Evolutionary conservation across 2,329 filamentous ascomycete species (phyloP).

Genomic region (Aspergillus proliferans): DNA sequence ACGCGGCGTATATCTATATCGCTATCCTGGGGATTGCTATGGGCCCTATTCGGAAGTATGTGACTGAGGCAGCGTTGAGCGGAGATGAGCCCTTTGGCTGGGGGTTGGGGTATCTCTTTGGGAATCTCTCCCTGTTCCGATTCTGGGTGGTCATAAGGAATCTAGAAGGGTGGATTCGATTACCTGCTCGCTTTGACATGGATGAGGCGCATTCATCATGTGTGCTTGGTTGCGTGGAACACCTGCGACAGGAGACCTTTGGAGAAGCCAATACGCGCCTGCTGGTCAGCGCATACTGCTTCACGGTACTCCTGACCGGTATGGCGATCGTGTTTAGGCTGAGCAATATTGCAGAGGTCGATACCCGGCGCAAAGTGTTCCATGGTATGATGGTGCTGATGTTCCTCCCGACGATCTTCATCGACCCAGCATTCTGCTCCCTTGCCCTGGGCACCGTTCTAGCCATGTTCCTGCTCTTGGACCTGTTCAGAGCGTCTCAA

Average conservation of each 20-base stretch:
- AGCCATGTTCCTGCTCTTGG: slow-evolving; percentile 78
- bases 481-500: slow-evolving; percentile 83
- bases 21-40: slow-evolving; percentile 62
- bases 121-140: slow-evolving; percentile 66
- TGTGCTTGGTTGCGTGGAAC: slow-evolving; percentile 56
- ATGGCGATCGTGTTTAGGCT: slow-evolving; percentile 69
- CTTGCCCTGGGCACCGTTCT: slow-evolving; percentile 75
- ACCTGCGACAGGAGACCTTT: slow-evolving; percentile 57
- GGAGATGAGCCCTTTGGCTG: slow-evolving; percentile 81
- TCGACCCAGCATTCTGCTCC: slow-evolving; percentile 78
- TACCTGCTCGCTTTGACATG: slow-evolving; percentile 49
- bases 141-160: slow-evolving; percentile 63
- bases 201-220: slow-evolving; percentile 36
- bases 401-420: slow-evolving; percentile 77
- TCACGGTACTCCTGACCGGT: slow-evolving; percentile 62
- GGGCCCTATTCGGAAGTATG: slow-evolving; percentile 63
- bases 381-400: slow-evolving; percentile 98
- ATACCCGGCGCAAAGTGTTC: slow-evolving; percentile 93
- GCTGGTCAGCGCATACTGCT: slow-evolving; percentile 67
- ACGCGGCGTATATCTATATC: slow-evolving; percentile 71
- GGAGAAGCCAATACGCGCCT: slow-evolving; percentile 80
- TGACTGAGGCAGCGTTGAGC: slow-evolving; percentile 60
- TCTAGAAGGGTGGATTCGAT: slow-evolving; percentile 67
- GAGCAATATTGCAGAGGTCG: slow-evolving; percentile 75
- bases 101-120: slow-evolving; percentile 84